Percentiles rank a stretch among this genome's conserved stretches.
Evolutionary conservation across 106 monocot genomes (phyloP).

Genomic region (Vanilla planifolia): DNA sequence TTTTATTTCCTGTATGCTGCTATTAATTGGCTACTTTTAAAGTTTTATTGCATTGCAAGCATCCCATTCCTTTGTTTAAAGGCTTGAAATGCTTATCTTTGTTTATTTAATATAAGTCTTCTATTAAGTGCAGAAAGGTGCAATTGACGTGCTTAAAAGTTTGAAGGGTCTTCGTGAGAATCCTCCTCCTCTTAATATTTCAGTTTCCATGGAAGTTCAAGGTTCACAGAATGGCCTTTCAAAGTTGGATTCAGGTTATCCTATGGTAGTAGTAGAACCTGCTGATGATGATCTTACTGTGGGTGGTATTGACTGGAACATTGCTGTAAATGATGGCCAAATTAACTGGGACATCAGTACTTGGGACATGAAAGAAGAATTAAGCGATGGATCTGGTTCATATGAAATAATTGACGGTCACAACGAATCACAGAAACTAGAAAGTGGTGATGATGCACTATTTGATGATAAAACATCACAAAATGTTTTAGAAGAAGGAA

Average conservation of each 20-base stretch:
- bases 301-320: slow-evolving; percentile 85
- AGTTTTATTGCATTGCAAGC: no score
- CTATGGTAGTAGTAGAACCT: slow-evolving; percentile 12
- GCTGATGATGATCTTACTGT: slow-evolving; percentile 22
- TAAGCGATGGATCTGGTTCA: slow-evolving; percentile 55
- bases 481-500: slow-evolving; percentile 21
- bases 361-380: slow-evolving; percentile 44
- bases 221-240: slow-evolving; percentile 31
- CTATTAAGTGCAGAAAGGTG: slow-evolving; percentile 43
- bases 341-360: slow-evolving; percentile 86
- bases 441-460: slow-evolving; percentile 22
- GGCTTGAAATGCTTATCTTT: not conserved
- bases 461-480: slow-evolving; percentile 20
- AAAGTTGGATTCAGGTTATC: slow-evolving; percentile 11
- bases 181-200: slow-evolving; percentile 65
- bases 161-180: slow-evolving; percentile 60
- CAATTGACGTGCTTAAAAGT: slow-evolving; percentile 45
- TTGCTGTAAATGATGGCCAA: slow-evolving; percentile 70
- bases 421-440: slow-evolving; percentile 42
- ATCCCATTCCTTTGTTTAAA: not conserved
- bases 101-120: slow-evolving; percentile 1
- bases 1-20: not conserved
- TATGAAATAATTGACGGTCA: slow-evolving; percentile 78
- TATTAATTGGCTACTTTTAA: not conserved
- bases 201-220: slow-evolving; percentile 51